Evolutionary conservation across 805 yeast species (phyloP), one percentile per base, ranked within the genome.

Genomic region (Candida verbasci): DNA sequence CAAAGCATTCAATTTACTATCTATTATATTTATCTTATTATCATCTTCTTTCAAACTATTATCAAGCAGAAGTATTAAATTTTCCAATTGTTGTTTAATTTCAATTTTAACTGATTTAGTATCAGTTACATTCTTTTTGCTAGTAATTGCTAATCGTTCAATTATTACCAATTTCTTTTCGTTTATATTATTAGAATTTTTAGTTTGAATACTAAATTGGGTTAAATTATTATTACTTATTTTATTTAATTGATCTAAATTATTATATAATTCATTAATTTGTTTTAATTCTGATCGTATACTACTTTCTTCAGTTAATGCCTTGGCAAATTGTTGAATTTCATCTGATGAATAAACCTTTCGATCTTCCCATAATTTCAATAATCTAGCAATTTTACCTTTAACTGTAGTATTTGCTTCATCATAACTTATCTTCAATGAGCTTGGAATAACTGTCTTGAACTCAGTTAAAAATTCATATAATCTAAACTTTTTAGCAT

Each of bases 401-500:
- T 68, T 68, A 9, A 72, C 56, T n/a, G 51, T 36, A 2, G 48
- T 38, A 36, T 62, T 68, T 15, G 70, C 52, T 3, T 47, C 26
- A 8, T 50, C 42, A 39, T 56, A 61, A 2, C 65, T 57, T 6
- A 52, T 41, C 3, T 47, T 43, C 33, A 80, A 44, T 1, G 70
- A 68, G 1, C 40, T 35, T 1, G 78, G 76, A 28, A 80, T 51
- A 3, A 70, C 72, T 1, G 55, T 51, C 9, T 76, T 68, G 56
- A 84, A 86, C 3, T 77, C 80, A 7, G 57, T 60, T 3, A 81
- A 56, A 45, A 82, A 80, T 32, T 77, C 85, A 3, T 62, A 60
- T 48, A 74, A 77, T 41, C 74, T 68, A 47, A 78, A 76, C 23
- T 81, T 78, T 40, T 80, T 69, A 3, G 88, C 77, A 52, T 83